Base-by-base conservation (phyloP, 495 filamentous ascomycete species). In the Hyaloscypha hepaticicola region DNA sequence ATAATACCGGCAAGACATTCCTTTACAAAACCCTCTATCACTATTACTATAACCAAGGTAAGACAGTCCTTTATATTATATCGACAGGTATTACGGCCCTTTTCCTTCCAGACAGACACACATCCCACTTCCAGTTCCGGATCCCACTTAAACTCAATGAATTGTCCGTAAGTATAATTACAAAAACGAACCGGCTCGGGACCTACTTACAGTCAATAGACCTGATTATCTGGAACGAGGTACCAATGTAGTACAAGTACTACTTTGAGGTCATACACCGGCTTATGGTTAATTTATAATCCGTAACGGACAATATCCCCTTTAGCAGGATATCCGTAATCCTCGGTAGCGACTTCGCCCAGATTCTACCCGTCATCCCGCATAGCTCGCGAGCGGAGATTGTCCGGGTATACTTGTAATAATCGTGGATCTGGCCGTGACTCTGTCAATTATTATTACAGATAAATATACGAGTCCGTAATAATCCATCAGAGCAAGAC, bases 31-130 rank as follows among this genome's bases (percentile, higher is more conserved):
- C 31, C 7, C 28, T 71, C 6, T 68, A 28, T 38, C 21, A 68
- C 28, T 56, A 66, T 38, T 70, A 55, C 58, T 51, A 45, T 29
- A 38, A 12, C 16, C 34, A 61, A 50, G 66, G 61, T 8, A 69
- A 69, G 22, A 66, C 53, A 51, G 66, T 71, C 14, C 61, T 71
- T 27, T 71, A 33, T 51, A 51, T 69, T 45, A 66, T 58, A 41
- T 69, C 51, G 59, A 69, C 56, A 12, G 55, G 66, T 49, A 71
- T 71, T 63, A 45, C 51, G 26, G 50, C 58, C 25, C 53, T 69
- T 14, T 29, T 71, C 19, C 55, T 71, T 12, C 58, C 61, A 28
- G 34, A 61, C 28, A 50, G 57, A 59, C 16, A 41, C 5, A 68
- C 61, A 19, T 50, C 52, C 4, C 48, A 71, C 51, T 62, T 26